A percentile compares a stretch with the other conserved stretches of the same genome.
phyloP scores from a whole-genome alignment of 2,329 filamentous ascomycete genomes.

The Pseudomassariella vexata region DNA sequence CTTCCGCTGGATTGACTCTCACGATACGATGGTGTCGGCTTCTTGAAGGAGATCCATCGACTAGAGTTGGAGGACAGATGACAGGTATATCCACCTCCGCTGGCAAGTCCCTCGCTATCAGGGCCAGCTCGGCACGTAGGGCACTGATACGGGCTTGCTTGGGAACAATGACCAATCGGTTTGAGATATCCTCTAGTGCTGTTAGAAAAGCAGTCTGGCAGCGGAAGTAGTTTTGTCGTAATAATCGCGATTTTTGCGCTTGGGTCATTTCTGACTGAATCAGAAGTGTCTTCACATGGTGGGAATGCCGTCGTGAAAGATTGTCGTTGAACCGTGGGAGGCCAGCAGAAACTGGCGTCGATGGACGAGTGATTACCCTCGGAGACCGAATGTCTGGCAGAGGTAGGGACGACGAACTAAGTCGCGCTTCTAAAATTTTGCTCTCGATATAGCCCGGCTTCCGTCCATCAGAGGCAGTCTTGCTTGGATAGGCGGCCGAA shows the following conservation, averaged over 20 bases:
- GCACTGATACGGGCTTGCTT: conserved; percentile 78
- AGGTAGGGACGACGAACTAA: conserved; percentile 64
- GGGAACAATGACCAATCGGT: conserved; percentile 74
- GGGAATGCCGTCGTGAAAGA: conserved; percentile 55
- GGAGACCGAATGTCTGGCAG: conserved; percentile 56
- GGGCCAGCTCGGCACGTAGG: conserved; percentile 70
- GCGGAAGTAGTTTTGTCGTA: conserved; percentile 78
- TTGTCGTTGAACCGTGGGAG: conserved; percentile 41
- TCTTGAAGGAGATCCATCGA: conserved; percentile 66
- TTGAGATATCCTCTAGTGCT: conserved; percentile 78
- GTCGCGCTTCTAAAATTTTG: conserved; percentile 50
- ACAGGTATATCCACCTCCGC: conserved; percentile 80
- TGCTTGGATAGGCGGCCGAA: neutral
- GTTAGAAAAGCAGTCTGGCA: conserved; percentile 76
- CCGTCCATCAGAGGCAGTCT: conserved; percentile 16
- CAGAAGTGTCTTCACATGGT: conserved; percentile 50
- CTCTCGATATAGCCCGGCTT: conserved; percentile 46
- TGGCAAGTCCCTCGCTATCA: conserved; percentile 75
- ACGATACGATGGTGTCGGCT: conserved; percentile 80
- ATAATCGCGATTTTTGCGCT: conserved; percentile 62
- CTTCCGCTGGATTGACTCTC: conserved; percentile 75
- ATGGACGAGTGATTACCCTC: conserved; percentile 43
- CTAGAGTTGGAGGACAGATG: conserved; percentile 70
- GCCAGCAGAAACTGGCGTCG: conserved; percentile 53
- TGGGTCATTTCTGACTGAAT: conserved; percentile 57